These are phyloP conservation scores for Phytophthora podocarpi DNA, from an alignment of 352 stramenopile genomes.

Conservation along the genomic window DNA sequence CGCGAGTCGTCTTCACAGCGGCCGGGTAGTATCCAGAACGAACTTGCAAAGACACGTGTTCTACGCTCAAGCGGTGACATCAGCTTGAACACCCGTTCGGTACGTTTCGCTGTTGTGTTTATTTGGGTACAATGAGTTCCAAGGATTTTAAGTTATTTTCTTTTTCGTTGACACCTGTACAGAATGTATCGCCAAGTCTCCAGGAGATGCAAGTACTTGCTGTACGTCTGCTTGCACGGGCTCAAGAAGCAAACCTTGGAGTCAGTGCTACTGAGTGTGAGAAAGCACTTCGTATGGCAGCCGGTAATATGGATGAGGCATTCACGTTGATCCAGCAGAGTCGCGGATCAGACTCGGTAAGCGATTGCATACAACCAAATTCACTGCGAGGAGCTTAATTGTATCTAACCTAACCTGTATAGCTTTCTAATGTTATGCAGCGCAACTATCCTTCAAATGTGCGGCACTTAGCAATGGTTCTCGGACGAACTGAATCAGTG, in stretches of 20 bases:
- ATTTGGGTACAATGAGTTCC: background rate
- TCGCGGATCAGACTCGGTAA: slow-evolving; percentile 15
- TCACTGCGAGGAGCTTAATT: background rate
- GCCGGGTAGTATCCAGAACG: slow-evolving; percentile 23
- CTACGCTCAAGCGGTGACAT: slow-evolving; percentile 34
- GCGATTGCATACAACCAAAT: background rate
- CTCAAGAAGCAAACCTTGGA: slow-evolving; percentile 37
- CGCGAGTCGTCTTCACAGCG: slow-evolving; percentile 52
- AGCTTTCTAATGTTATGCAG: slow-evolving; percentile 11
- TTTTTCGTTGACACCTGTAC: background rate
- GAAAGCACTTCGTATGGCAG: slow-evolving; percentile 41
- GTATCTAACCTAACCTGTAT: slow-evolving; percentile 7
- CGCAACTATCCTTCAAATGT: slow-evolving; percentile 46
- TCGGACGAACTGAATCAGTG: slow-evolving; percentile 52
- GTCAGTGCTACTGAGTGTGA: slow-evolving; percentile 41
- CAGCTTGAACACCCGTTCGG: slow-evolving; percentile 9
- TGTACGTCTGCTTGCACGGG: slow-evolving; percentile 29
- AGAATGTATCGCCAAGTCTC: slow-evolving; percentile 14
- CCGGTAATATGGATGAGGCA: slow-evolving; percentile 40
- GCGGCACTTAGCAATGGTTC: slow-evolving; percentile 51
- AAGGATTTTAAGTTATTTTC: background rate
- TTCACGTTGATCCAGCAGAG: slow-evolving; percentile 26
- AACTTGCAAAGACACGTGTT: slow-evolving; percentile 45
- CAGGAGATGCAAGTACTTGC: slow-evolving; percentile 36
- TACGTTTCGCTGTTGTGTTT: slow-evolving; percentile 21